Evolutionary conservation across 176 grass and related monocot genomes (phyloP).

Genomic region (maize (Zea mays)): Zm-B73-REFERENCE-NAM-5.0 NC_050097.1:116180501-116181000

Average conservation of each 20-base stretch:
- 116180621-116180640: no score
- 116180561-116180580: no score
- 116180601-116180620: no score
- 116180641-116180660: no score
- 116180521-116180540: no score
- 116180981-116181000: constrained; percentile 1
- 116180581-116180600: no score
- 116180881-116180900: not conserved
- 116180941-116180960: not conserved
- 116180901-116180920: not conserved
- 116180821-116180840: constrained; percentile 11
- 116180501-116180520: no score
- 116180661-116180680: no score
- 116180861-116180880: not conserved
- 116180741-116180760: not conserved
- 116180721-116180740: not conserved
- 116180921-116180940: not conserved
- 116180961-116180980: not conserved
- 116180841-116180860: not conserved
- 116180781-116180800: not conserved
- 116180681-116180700: no score
- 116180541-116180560: no score
- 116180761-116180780: not conserved
- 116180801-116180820: not conserved
- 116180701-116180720: not conserved